phyloP scores from a whole-genome alignment of 2,329 filamentous ascomycete genomes.

The Apiospora hydei region DNA sequence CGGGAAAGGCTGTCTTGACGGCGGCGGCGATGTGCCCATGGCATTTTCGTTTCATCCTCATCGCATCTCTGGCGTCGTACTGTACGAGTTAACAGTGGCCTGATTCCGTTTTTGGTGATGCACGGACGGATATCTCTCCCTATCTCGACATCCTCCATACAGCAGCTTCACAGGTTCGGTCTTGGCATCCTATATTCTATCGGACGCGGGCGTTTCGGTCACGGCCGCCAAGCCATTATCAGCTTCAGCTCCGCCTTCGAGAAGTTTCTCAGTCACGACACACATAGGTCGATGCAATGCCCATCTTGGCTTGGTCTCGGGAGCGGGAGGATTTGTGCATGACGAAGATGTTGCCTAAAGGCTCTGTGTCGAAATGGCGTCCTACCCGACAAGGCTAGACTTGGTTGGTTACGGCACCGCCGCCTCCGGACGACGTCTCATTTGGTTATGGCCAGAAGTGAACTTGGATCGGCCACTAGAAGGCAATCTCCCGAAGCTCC shows the following conservation, averaged over 20 bases:
- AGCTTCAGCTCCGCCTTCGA: background rate
- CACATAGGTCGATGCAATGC: background rate
- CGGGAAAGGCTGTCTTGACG: background rate
- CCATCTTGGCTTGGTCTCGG: background rate
- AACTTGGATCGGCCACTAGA: background rate
- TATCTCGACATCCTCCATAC: background rate
- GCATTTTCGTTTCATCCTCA: background rate
- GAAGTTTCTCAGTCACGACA: background rate
- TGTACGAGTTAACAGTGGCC: background rate
- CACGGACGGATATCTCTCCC: background rate
- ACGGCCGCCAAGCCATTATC: background rate
- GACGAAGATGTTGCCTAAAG: too few species aligned
- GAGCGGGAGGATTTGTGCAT: too few species aligned
- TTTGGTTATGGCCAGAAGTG: background rate
- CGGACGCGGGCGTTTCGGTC: background rate
- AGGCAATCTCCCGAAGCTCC: background rate
- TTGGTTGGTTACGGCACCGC: background rate
- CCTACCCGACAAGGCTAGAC: too few species aligned
- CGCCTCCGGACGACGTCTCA: background rate
- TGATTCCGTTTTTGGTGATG: background rate
- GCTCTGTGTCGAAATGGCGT: background rate
- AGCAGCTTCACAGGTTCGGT: background rate
- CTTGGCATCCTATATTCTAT: background rate
- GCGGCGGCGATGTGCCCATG: background rate
- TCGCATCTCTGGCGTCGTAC: background rate